Evolutionary conservation across 257 asterid species (phyloP).

Genomic region (Ajuga chamaepitys): DNA sequence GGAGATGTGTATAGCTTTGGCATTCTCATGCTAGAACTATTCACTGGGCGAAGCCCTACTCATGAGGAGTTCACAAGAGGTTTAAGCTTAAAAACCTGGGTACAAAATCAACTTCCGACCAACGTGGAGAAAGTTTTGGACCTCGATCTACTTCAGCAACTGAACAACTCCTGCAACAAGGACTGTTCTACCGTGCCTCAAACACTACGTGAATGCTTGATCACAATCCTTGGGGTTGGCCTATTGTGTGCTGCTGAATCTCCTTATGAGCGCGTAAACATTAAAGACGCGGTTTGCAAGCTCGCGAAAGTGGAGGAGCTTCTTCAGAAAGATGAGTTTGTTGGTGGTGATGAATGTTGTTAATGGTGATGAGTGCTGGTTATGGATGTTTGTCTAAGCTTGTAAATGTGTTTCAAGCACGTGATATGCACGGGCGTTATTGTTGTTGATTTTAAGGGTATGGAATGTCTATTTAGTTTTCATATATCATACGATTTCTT

Average conservation of each 20-base stretch:
- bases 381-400: too few relatives aligned
- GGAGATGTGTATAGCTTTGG: conserved; percentile 71
- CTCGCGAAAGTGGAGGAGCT: conserved; percentile 20
- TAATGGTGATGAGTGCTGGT: too few relatives aligned
- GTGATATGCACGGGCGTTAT: too few relatives aligned
- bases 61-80: conserved; percentile 32
- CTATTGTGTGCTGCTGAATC: conserved; percentile 39
- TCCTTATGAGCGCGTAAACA: conserved; percentile 27
- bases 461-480: too few relatives aligned
- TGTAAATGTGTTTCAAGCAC: too few relatives aligned
- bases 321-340: too few relatives aligned
- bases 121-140: conserved; percentile 35
- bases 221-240: conserved; percentile 28
- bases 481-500: too few relatives aligned
- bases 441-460: too few relatives aligned
- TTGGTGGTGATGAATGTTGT: too few relatives aligned
- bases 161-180: background rate
- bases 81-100: conserved; percentile 45
- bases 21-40: conserved; percentile 45
- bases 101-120: conserved; percentile 27
- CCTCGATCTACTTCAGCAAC: conserved; percentile 15
- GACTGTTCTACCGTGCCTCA: too few relatives aligned
- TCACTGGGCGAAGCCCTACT: conserved; percentile 46
- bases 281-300: conserved; percentile 32
- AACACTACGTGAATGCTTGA: conserved; percentile 17